Conservation (phyloP, 495 filamentous ascomycete genomes). For the Cudoniella acicularis region DNA sequence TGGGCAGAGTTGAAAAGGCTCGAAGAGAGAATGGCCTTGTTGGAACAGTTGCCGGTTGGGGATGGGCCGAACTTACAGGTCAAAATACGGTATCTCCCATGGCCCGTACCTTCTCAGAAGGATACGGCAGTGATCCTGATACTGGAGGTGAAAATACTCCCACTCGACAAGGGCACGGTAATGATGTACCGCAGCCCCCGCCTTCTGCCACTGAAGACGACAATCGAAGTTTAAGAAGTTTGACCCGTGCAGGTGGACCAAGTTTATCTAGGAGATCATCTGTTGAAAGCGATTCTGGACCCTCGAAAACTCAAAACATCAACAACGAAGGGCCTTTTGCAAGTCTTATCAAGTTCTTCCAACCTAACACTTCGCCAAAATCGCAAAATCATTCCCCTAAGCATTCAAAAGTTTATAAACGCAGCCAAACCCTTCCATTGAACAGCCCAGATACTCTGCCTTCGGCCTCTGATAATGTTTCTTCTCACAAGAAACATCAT, state of each 20-base stretch:
- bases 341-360: constrained; percentile 24
- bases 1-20: constrained; percentile 91
- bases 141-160: constrained; percentile 20
- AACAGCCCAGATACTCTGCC: constrained; percentile 9
- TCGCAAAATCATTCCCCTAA: constrained; percentile 30
- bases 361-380: constrained; percentile 17
- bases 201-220: constrained; percentile 24
- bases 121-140: constrained; percentile 13
- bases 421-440: constrained; percentile 61
- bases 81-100: constrained; percentile 58
- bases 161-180: constrained; percentile 24
- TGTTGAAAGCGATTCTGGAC: neutral
- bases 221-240: constrained; percentile 20
- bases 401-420: constrained; percentile 68
- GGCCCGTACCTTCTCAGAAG: constrained; percentile 13
- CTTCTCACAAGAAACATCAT: neutral
- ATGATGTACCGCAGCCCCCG: constrained; percentile 25
- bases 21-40: constrained; percentile 87
- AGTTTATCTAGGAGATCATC: neutral
- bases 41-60: constrained; percentile 87
- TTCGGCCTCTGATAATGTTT: neutral
- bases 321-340: constrained; percentile 17
- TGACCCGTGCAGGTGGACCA: neutral
- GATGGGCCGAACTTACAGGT: constrained; percentile 91
- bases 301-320: neutral